phyloP scores from a whole-genome alignment of 768 basidiomycete species.

The Xerocomus potaroensis region DNA sequence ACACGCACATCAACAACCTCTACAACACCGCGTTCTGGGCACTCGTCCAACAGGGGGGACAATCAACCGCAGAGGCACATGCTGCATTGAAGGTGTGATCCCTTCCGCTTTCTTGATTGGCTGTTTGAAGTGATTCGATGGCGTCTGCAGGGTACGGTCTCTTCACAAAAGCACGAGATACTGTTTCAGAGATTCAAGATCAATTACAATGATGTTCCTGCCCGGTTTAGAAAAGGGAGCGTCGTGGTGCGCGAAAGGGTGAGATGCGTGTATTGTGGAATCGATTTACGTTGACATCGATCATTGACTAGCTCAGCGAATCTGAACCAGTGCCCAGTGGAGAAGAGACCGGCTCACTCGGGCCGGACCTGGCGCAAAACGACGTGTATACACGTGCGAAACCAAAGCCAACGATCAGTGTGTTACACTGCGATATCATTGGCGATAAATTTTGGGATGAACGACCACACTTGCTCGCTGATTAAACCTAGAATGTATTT shows the following conservation, averaged over 20 bases:
- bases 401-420: conserved; percentile 42
- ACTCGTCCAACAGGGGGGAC: conserved; percentile 76
- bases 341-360: too few relatives aligned
- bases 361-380: too few relatives aligned
- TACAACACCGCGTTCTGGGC: conserved; percentile 98
- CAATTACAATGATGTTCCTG: conserved; percentile 80
- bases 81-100: conserved; percentile 66
- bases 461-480: conserved; percentile 49
- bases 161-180: conserved; percentile 89
- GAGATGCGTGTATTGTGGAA: background rate
- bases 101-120: conserved; percentile 9
- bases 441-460: conserved; percentile 74
- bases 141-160: conserved; percentile 83
- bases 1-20: conserved; percentile 97
- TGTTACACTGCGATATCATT: conserved; percentile 84
- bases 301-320: conserved; percentile 6
- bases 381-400: conserved; percentile 27
- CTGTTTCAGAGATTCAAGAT: conserved; percentile 76
- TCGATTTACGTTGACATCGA: background rate
- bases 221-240: conserved; percentile 81
- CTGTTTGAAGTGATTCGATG: conserved; percentile 9
- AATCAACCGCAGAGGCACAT: conserved; percentile 79
- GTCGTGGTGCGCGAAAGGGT: conserved; percentile 69
- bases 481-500: conserved; percentile 19
- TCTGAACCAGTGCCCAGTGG: too few relatives aligned